Conservation (phyloP, 2,329 filamentous ascomycete species). For the Trichoderma harzianum region DNA sequence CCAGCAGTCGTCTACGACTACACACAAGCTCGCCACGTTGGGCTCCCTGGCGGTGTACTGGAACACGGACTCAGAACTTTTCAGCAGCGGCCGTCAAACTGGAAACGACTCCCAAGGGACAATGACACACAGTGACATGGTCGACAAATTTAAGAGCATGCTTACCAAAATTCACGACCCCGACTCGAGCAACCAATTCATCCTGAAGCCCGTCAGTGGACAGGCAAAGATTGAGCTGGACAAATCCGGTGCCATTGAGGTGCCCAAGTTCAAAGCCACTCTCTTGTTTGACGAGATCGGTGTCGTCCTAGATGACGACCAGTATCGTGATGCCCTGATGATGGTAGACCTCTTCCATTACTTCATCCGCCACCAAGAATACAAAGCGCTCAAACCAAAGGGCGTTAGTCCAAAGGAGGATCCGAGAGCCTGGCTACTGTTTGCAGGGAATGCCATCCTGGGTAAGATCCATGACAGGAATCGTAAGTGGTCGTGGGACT, state of each 20-base stretch:
- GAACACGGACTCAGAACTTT: conserved; percentile 87
- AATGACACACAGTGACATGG: conserved; percentile 70
- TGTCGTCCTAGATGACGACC: conserved; percentile 93
- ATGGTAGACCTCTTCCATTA: conserved; percentile 98
- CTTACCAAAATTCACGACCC: conserved; percentile 68
- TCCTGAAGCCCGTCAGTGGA: conserved; percentile 91
- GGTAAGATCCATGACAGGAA: conserved; percentile 95
- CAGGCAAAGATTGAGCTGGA: conserved; percentile 93
- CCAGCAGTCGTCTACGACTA: conserved; percentile 75
- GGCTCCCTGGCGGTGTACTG: conserved; percentile 92
- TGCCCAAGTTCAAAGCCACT: conserved; percentile 84
- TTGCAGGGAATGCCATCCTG: conserved; percentile 84
- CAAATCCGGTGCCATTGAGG: conserved; percentile 77
- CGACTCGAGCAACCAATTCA: conserved; percentile 73
- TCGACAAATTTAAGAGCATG: conserved; percentile 72
- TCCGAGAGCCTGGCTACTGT: conserved; percentile 85
- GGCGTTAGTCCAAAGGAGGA: conserved; percentile 78
- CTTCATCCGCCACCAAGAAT: conserved; percentile 95
- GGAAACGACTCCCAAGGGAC: conserved; percentile 44
- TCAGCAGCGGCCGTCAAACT: conserved; percentile 77
- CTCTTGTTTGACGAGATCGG: conserved; percentile 96
- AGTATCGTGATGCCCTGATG: conserved; percentile 97
- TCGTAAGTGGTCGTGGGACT: conserved; percentile 91
- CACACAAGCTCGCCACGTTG: conserved; percentile 90
- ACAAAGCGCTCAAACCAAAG: conserved; percentile 88